Conservation (phyloP, 441 rosid genomes). For the Populus hybrid region DNA sequence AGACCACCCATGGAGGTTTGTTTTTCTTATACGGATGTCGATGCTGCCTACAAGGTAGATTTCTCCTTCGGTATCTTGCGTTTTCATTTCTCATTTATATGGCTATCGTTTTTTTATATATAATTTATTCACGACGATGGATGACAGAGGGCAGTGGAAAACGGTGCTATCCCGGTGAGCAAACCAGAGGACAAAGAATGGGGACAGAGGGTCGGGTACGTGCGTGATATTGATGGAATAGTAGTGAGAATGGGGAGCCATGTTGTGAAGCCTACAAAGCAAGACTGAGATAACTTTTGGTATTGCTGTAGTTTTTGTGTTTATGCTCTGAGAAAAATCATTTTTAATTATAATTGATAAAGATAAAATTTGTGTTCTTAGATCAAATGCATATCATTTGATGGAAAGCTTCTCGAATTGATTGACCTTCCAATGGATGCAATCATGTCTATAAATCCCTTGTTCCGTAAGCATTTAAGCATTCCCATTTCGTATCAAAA, state of each 20-base stretch:
- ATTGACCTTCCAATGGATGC: too few relatives aligned
- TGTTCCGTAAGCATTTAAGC: too few relatives aligned
- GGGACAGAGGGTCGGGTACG: constrained; percentile 90
- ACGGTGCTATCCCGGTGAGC: constrained; percentile 67
- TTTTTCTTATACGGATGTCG: constrained; percentile 64
- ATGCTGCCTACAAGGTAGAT: constrained; percentile 74
- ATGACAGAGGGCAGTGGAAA: constrained; percentile 78
- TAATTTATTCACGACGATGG: not conserved
- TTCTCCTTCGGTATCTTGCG: not conserved
- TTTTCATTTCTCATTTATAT: not conserved
- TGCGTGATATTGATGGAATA: constrained; percentile 70
- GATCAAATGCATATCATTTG: too few relatives aligned
- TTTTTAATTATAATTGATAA: too few relatives aligned
- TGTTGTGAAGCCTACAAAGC: constrained; percentile 40
- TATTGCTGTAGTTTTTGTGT: too few relatives aligned
- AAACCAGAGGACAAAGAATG: constrained; percentile 78
- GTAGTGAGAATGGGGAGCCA: constrained; percentile 65
- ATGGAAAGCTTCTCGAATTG: too few relatives aligned
- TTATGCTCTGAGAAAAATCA: not conserved
- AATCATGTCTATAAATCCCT: too few relatives aligned
- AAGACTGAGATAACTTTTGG: constrained; percentile 13
- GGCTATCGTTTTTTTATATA: not conserved
- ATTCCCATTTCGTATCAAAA: too few relatives aligned
- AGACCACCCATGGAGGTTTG: constrained; percentile 68
- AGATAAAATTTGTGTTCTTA: too few relatives aligned